Percentiles rank a stretch among this genome's conserved stretches.
These are phyloP conservation scores for Aeminium ludgeri DNA, from an alignment of 495 filamentous ascomycete genomes.

Conservation along the genomic window DNA sequence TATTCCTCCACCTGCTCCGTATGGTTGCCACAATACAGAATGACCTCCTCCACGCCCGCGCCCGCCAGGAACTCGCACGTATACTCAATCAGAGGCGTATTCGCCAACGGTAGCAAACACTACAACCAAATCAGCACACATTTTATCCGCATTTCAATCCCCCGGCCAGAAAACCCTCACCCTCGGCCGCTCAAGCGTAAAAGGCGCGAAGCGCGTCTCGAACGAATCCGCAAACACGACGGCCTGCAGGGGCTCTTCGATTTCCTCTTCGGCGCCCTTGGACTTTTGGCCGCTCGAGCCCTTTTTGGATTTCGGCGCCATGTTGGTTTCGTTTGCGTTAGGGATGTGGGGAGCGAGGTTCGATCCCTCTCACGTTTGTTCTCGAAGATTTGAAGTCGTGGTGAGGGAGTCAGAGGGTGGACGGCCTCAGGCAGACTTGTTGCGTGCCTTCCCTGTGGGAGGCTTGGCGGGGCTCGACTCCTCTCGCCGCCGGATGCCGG, in stretches of 20 bases:
- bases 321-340: no score
- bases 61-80: slow-evolving; percentile 91
- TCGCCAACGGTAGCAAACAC: slow-evolving; percentile 90
- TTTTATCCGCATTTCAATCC: slow-evolving; percentile 1
- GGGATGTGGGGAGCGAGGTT: no score
- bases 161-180: slow-evolving; percentile 43
- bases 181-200: slow-evolving; percentile 74
- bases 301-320: slow-evolving; percentile 41
- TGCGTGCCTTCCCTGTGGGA: no score
- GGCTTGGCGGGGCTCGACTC: no score
- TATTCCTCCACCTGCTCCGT: slow-evolving; percentile 79
- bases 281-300: slow-evolving; percentile 40
- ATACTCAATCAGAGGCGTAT: slow-evolving; percentile 91
- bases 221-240: slow-evolving; percentile 91
- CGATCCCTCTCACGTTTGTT: no score
- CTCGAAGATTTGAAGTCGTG: no score
- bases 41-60: slow-evolving; percentile 81
- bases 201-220: slow-evolving; percentile 76
- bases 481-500: no score
- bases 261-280: slow-evolving; percentile 44
- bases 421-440: no score
- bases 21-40: slow-evolving; percentile 80
- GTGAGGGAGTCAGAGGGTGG: no score
- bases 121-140: slow-evolving; percentile 22
- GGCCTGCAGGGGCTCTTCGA: slow-evolving; percentile 77